Percentiles rank a stretch among this genome's conserved stretches.
Conservation (phyloP, 257 asterid genomes). For the Solanum peruvianum region DNA sequence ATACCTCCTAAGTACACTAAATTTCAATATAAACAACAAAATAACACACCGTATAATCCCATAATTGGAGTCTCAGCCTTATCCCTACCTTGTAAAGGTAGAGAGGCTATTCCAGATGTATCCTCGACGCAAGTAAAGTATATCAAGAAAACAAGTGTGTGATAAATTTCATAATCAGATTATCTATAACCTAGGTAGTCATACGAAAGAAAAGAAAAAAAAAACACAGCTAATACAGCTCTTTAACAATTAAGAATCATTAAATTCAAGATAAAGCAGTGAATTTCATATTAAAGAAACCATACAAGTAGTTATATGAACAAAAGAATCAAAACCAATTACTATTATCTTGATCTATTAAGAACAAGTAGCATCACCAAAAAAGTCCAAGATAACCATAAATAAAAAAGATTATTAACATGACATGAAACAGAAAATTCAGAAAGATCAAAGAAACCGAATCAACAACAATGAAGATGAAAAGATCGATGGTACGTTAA, state of each 20-base stretch:
- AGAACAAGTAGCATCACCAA: not conserved
- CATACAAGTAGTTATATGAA: not conserved
- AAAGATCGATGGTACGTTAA: not conserved
- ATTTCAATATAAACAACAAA: not conserved
- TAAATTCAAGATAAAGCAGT: not conserved
- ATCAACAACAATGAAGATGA: not conserved
- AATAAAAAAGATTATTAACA: not conserved
- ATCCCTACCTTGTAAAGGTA: not conserved
- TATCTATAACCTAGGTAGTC: not conserved
- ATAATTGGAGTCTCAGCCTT: not conserved
- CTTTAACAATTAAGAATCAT: not conserved
- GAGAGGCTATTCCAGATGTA: not conserved
- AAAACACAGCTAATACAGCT: not conserved
- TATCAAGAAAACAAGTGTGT: not conserved
- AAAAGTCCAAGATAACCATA: too few species aligned
- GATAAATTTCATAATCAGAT: not conserved
- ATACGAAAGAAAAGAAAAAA: not conserved
- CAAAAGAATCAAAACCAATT: not conserved
- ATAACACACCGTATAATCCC: not conserved
- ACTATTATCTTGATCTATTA: not conserved
- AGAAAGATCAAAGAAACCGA: not conserved
- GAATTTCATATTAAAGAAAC: not conserved
- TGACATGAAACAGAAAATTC: not conserved
- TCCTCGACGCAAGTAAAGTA: not conserved
- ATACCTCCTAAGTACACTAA: not conserved